A percentile compares a stretch with the other conserved stretches of the same genome.
Conservation (phyloP, 805 yeast genomes). For the Pichia ethanolica region DNA sequence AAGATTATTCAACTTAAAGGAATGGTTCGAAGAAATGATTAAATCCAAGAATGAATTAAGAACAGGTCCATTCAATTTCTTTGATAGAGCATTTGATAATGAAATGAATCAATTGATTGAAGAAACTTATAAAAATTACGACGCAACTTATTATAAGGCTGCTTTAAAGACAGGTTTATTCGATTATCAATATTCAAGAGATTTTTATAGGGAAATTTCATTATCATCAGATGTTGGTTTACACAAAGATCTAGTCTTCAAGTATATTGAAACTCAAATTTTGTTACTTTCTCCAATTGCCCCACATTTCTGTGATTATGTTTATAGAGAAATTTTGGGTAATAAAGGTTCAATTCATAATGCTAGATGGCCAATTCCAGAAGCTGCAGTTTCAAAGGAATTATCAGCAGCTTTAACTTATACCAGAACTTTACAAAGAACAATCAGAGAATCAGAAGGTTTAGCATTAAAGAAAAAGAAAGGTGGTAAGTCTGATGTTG, state of each 20-base stretch:
- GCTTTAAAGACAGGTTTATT: conserved; percentile 89
- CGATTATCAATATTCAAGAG: conserved; percentile 92
- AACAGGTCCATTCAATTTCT: conserved; percentile 56
- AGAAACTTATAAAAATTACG: conserved; percentile 64
- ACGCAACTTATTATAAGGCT: conserved; percentile 69
- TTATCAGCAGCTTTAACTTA: conserved; percentile 67
- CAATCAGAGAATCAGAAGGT: conserved; percentile 92
- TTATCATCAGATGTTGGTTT: conserved; percentile 43
- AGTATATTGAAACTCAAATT: conserved; percentile 82
- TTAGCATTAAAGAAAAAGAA: conserved; percentile 79
- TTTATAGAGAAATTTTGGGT: conserved; percentile 76
- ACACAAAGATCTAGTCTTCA: conserved; percentile 76
- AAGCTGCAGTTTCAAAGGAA: conserved; percentile 54
- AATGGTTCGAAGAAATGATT: conserved; percentile 84
- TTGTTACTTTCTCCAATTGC: conserved; percentile 85
- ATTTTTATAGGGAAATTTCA: conserved; percentile 84
- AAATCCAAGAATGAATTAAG: conserved; percentile 46
- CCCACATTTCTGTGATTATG: conserved; percentile 90
- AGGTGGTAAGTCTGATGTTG: conserved; percentile 74
- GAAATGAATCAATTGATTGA: conserved; percentile 83
- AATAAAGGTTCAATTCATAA: conserved; percentile 58
- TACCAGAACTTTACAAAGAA: conserved; percentile 68
- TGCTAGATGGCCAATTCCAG: conserved; percentile 74
- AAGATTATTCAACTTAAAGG: conserved; percentile 85
- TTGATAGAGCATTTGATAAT: conserved; percentile 85